Base-by-base conservation (phyloP, 2,329 filamentous ascomycete genomes). In the Xylaria sp. region DNA sequence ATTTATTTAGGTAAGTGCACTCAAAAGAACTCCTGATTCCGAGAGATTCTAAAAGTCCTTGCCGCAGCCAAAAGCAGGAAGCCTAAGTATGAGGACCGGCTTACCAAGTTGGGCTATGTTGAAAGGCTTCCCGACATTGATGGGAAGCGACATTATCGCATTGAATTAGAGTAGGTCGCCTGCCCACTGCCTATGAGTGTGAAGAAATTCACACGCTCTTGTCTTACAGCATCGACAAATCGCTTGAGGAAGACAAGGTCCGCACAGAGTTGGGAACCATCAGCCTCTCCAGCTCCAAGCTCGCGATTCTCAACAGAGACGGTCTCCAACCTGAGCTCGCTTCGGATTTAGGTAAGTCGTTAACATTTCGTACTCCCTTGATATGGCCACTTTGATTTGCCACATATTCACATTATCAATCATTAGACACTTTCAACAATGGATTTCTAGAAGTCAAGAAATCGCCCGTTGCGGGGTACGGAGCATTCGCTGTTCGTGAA, bases 381-480 rank as follows among this genome's bases (percentile, higher is more conserved):
- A 18, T 9, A n/a, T 18, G 6, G 8, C 3, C n/a, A 23, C 20
- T 4, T 41, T 13, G 0, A 15, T 46, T 31, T 56, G 37, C 44
- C 44, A 44, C 48, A 62, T 55, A 41, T 52, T 12, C 23, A 48
- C 18, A 10, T 51, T 10, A 23, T 4, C 7, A 41, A 37, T 54
- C 6, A 8, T 34, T 61, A 28, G 76, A 78, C 58, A 31, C 18
- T 0, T 78, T 74, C 48, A 61, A 76, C 25, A 86, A 86, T 67
- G 74, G 78, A 0, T 80, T 73, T 66, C 82, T 88, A 48, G 72
- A 79, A 12, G 73, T 88, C 6, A 79, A 76, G 2, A 73, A 73
- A 10, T 87, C 85, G 0, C 57, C 69, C 0, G 76, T 84, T 0
- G 81, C 82, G 0, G 86, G 86, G 1, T 80, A 82, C 54, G 86